These are phyloP conservation scores for Xylaria venustula DNA, from an alignment of 495 filamentous ascomycete genomes.

Conservation along the genomic window DNA sequence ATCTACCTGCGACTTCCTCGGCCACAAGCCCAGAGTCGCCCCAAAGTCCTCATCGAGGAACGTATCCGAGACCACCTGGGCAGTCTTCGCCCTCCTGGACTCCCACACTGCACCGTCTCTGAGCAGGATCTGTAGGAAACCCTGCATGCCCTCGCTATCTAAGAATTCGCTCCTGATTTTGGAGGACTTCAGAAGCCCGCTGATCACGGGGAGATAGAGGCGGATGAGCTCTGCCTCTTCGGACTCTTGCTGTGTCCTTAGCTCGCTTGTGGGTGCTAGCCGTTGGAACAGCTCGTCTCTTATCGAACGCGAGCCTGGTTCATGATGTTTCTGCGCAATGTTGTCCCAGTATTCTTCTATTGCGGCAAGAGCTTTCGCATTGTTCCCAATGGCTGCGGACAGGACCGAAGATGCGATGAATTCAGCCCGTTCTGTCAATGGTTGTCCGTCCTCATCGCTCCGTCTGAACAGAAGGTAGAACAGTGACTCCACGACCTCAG, in stretches of 20 bases:
- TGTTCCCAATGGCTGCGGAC: slow-evolving; percentile 58
- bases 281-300: slow-evolving; percentile 27
- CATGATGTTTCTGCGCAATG: slow-evolving; percentile 31
- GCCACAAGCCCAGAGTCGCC: slow-evolving; percentile 50
- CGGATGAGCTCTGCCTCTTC: slow-evolving; percentile 22
- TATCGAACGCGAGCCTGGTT: slow-evolving; percentile 12
- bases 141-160: slow-evolving; percentile 40
- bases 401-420: slow-evolving; percentile 53
- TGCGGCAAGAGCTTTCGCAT: slow-evolving; percentile 55
- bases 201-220: slow-evolving; percentile 30
- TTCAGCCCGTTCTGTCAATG: slow-evolving; percentile 31
- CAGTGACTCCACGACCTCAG: slow-evolving; percentile 41
- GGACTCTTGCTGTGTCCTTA: slow-evolving; percentile 18
- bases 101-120: slow-evolving; percentile 38
- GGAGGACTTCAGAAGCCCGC: slow-evolving; percentile 41
- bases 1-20: slow-evolving; percentile 26
- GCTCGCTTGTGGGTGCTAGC: slow-evolving; percentile 28
- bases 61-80: slow-evolving; percentile 54
- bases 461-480: slow-evolving; percentile 38
- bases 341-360: slow-evolving; percentile 41
- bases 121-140: slow-evolving; percentile 47
- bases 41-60: slow-evolving; percentile 62
- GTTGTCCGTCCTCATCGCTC: slow-evolving; percentile 12
- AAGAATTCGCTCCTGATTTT: slow-evolving; percentile 53
- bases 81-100: slow-evolving; percentile 41